Base-by-base conservation (phyloP, 1,284 basidiomycete species). In the Ceratobasidium sp. region DNA sequence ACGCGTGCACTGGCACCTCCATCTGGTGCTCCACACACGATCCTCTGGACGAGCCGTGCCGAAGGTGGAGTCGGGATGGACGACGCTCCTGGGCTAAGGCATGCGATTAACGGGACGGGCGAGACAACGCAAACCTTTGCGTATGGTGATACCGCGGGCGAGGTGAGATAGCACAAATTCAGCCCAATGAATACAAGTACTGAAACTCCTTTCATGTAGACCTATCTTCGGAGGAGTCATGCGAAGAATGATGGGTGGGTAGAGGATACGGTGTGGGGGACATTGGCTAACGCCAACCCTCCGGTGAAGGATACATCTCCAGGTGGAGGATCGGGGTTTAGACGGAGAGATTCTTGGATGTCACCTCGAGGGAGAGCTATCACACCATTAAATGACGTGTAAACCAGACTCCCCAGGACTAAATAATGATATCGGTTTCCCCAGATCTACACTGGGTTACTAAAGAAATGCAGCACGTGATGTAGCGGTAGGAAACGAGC, bases 221-320 rank as follows among this genome's bases (percentile, higher is more conserved):
- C 81, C 0, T 84, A 84, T 75, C 84, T 82, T 76, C 79, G 83
- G 56, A 81, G 82, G 53, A 77, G 81, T 59, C 81, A 81, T 8
- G 79, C 83, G 33, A 82, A 82, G 78, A 83, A 84, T 76, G 83
- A 85, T 73, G 82, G 82, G 9, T 84, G 82, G 83, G 79, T 82
- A 47, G 77, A 75, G 41, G 82, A 84, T 76, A 64, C 74, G 22
- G 83, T 85, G 6, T 84, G 83, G 84, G 83, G 83, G 17, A 80
- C 81, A 5, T 76, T 83, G 74, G 78, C 78, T 22, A 79, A 81
- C 66, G 77, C 64, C 29, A 83, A 82, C 78, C 82, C 82, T 15
- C 81, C 82, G 9, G 69, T 72, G 19, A 62, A 62, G 50, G 69
- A 72, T 24, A 72, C 56, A 5, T 44, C 45, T n/a, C 69, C 69